Conservation (phyloP, 208 protist genomes). For the Crithidia brevicula region DNA sequence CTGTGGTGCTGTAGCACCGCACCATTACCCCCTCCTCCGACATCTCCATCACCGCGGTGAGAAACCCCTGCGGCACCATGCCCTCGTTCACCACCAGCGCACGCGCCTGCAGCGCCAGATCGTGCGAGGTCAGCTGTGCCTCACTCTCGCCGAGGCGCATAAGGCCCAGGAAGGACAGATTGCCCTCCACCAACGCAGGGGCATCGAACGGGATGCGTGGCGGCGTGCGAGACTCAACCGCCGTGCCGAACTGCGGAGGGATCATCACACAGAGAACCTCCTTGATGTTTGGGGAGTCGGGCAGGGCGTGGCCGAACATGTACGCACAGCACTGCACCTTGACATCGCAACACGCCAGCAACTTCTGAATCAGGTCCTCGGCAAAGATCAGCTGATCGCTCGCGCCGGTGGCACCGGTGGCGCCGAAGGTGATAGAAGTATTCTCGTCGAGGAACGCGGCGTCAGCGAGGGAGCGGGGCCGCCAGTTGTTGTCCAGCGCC, state of each 20-base stretch:
- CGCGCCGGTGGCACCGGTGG: slow-evolving; percentile 53
- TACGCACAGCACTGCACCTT: slow-evolving; percentile 85
- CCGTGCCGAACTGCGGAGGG: slow-evolving; percentile 82
- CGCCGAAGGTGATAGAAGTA: slow-evolving; percentile 67
- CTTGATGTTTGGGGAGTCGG: slow-evolving; percentile 85
- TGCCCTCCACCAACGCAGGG: slow-evolving; percentile 61
- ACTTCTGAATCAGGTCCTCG: slow-evolving; percentile 72
- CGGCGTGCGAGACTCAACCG: slow-evolving; percentile 68
- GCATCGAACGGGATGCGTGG: slow-evolving; percentile 66
- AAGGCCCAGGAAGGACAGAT: slow-evolving; percentile 81
- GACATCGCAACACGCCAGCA: slow-evolving; percentile 83
- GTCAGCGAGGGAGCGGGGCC: slow-evolving; percentile 76
- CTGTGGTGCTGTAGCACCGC: slow-evolving; percentile 82
- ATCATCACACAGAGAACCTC: slow-evolving; percentile 89
- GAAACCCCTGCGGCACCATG: slow-evolving; percentile 41
- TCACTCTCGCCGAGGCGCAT: slow-evolving; percentile 75
- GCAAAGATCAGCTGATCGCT: slow-evolving; percentile 89
- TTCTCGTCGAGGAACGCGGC: slow-evolving; percentile 76
- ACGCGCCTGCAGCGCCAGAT: slow-evolving; percentile 81
- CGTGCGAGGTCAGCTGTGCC: slow-evolving; percentile 69
- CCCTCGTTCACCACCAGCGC: slow-evolving; percentile 72
- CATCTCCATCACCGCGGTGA: slow-evolving; percentile 57
- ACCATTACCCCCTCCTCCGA: slow-evolving; percentile 70
- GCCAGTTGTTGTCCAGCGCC: slow-evolving; percentile 81
- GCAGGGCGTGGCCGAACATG: slow-evolving; percentile 86